phyloP scores from a whole-genome alignment of 176 grass and related monocot species.

The Paspalum vaginatum region DNA sequence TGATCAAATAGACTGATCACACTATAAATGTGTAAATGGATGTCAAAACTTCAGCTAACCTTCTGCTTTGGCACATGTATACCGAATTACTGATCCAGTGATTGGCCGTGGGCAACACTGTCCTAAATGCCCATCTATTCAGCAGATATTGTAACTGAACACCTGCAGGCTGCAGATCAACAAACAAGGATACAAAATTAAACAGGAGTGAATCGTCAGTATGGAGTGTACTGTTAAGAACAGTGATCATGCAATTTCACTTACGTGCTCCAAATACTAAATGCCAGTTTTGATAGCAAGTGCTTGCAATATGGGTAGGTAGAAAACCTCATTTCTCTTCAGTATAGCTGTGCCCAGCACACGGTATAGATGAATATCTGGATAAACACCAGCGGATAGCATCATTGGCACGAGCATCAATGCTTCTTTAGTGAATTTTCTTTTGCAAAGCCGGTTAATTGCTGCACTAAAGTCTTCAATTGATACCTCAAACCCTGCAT shows the following conservation, averaged over 20 bases:
- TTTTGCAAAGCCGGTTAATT: constrained; percentile 92
- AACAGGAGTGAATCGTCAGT: constrained; percentile 8
- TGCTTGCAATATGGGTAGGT: constrained; percentile 56
- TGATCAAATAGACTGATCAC: neutral
- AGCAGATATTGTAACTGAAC: constrained; percentile 21
- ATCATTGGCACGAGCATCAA: constrained; percentile 60
- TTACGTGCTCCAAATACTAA: constrained; percentile 47
- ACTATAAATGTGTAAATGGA: constrained; percentile 3
- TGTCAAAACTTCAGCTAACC: constrained; percentile 27
- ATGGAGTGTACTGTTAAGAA: constrained; percentile 13
- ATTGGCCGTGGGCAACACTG: neutral
- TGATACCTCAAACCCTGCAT: constrained; percentile 64
- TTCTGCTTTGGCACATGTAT: neutral
- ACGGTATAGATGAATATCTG: constrained; percentile 61
- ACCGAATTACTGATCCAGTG: constrained; percentile 29
- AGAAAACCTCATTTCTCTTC: constrained; percentile 52
- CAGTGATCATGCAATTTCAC: constrained; percentile 9
- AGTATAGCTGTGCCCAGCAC: constrained; percentile 54
- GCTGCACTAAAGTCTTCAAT: constrained; percentile 76
- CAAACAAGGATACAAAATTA: constrained; percentile 23
- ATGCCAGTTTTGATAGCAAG: constrained; percentile 70
- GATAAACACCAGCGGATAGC: constrained; percentile 67
- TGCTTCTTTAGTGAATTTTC: constrained; percentile 62
- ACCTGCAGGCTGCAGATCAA: constrained; percentile 15
- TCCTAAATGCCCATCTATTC: constrained; percentile 8